phyloP scores from a whole-genome alignment of 371 early-diverging fungal genomes.

The Mucor piriformis region DNA sequence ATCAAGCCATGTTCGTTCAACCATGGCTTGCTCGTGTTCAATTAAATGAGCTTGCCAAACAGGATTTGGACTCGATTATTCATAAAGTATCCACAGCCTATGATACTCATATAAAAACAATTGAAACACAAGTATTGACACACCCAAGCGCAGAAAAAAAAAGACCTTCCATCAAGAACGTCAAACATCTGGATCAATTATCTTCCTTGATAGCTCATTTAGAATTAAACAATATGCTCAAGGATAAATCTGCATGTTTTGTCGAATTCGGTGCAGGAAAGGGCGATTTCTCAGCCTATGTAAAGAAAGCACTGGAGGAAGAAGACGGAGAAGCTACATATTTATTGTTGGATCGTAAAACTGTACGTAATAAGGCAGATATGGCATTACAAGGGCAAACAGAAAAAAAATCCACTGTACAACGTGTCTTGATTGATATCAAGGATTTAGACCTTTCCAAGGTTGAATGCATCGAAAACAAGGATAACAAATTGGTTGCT shows the following conservation, averaged over 20 bases:
- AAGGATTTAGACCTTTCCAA: slow-evolving; percentile 73
- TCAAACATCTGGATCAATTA: slow-evolving; percentile 74
- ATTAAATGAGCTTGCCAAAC: slow-evolving; percentile 39
- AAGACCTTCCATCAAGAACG: slow-evolving; percentile 46
- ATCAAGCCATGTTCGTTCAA: slow-evolving; percentile 45
- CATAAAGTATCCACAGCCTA: slow-evolving; percentile 48
- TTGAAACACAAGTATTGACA: slow-evolving; percentile 46
- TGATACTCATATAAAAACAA: slow-evolving; percentile 41
- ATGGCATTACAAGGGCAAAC: slow-evolving; percentile 37
- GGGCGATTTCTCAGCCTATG: slow-evolving; percentile 64
- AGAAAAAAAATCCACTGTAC: slow-evolving; percentile 45
- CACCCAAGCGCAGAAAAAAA: slow-evolving; percentile 54
- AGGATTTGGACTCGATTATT: slow-evolving; percentile 51
- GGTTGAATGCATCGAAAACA: slow-evolving; percentile 41
- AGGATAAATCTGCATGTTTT: slow-evolving; percentile 59
- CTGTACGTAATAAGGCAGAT: slow-evolving; percentile 74
- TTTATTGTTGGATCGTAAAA: slow-evolving; percentile 79
- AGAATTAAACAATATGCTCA: slow-evolving; percentile 60
- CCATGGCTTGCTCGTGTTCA: slow-evolving; percentile 55
- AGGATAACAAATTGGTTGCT: slow-evolving; percentile 63
- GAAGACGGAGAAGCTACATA: slow-evolving; percentile 61
- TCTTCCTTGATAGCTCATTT: slow-evolving; percentile 85
- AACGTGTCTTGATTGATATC: slow-evolving; percentile 80
- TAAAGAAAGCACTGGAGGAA: slow-evolving; percentile 61
- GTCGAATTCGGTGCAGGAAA: slow-evolving; percentile 88